A percentile compares a stretch with the other conserved stretches of the same genome.
These are phyloP conservation scores for Cytospora piceae DNA, from an alignment of 2,329 filamentous ascomycete genomes.

Conservation along the genomic window DNA sequence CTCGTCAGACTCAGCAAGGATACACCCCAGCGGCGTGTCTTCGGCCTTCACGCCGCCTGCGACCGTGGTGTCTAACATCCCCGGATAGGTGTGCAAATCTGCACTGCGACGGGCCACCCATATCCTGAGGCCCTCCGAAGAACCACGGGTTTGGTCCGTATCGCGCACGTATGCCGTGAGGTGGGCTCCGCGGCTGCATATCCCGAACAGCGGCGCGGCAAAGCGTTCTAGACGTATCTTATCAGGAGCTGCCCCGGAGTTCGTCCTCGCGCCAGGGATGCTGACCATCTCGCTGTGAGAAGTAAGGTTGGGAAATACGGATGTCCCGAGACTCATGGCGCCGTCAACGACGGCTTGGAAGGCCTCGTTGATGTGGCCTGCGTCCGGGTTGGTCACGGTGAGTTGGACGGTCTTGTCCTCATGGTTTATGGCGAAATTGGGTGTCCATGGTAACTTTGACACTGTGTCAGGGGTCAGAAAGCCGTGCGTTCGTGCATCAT, in stretches of 20 bases:
- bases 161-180: conserved; percentile 62
- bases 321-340: conserved; percentile 40
- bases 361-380: conserved; percentile 39
- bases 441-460: conserved; percentile 41
- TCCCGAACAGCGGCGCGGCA: conserved; percentile 66
- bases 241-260: not conserved
- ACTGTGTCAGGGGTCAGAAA: conserved; percentile 36
- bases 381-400: not conserved
- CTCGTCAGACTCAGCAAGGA: conserved; percentile 73
- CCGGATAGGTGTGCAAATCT: conserved; percentile 72
- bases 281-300: conserved; percentile 50
- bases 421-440: conserved; percentile 43
- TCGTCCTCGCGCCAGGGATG: conserved; percentile 41
- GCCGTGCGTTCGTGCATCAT: conserved; percentile 37
- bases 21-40: conserved; percentile 67
- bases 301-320: conserved; percentile 42
- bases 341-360: conserved; percentile 46
- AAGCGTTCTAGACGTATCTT: conserved; percentile 58
- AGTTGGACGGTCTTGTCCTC: conserved; percentile 41
- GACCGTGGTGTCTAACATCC: conserved; percentile 79
- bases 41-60: conserved; percentile 74
- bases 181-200: conserved; percentile 68
- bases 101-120: conserved; percentile 73
- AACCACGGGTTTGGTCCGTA: not conserved
- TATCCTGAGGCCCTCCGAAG: conserved; percentile 52